phyloP scores from a whole-genome alignment of 2,329 filamentous ascomycete genomes.

The Sphaerostilbella broomeana region DNA sequence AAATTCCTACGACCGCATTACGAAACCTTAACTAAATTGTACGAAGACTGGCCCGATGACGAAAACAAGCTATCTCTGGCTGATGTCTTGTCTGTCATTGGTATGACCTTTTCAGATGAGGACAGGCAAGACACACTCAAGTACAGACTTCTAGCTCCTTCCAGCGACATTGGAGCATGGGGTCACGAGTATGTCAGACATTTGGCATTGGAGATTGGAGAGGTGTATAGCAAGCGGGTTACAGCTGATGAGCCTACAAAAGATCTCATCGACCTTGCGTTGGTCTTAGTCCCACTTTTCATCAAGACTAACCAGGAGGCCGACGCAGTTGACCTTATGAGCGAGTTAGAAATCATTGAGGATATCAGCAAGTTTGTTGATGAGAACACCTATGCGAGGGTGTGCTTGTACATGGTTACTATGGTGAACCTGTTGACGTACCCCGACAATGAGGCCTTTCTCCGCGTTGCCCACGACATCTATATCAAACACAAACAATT shows the following conservation, averaged over 20 bases:
- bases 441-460: conserved; percentile 93
- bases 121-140: conserved; percentile 93
- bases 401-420: conserved; percentile 96
- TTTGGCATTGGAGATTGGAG: conserved; percentile 88
- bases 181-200: conserved; percentile 98
- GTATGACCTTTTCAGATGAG: conserved; percentile 98
- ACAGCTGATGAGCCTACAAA: conserved; percentile 76
- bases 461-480: conserved; percentile 85
- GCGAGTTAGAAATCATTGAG: conserved; percentile 95
- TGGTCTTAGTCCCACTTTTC: conserved; percentile 86
- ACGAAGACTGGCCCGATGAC: conserved; percentile 80
- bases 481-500: conserved; percentile 91
- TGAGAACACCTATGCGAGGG: conserved; percentile 85
- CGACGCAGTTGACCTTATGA: conserved; percentile 93
- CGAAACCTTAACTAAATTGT: conserved; percentile 76
- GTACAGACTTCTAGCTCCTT: conserved; percentile 83
- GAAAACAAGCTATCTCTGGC: conserved; percentile 85
- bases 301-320: conserved; percentile 96
- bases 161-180: conserved; percentile 92
- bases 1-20: conserved; percentile 98
- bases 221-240: conserved; percentile 84
- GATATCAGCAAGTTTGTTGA: conserved; percentile 84
- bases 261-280: conserved; percentile 78
- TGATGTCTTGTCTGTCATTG: conserved; percentile 93
- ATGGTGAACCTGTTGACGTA: conserved; percentile 98